Evolutionary conservation across 345 rosid species (phyloP).

Genomic region (Linum usitatissimum): DNA sequence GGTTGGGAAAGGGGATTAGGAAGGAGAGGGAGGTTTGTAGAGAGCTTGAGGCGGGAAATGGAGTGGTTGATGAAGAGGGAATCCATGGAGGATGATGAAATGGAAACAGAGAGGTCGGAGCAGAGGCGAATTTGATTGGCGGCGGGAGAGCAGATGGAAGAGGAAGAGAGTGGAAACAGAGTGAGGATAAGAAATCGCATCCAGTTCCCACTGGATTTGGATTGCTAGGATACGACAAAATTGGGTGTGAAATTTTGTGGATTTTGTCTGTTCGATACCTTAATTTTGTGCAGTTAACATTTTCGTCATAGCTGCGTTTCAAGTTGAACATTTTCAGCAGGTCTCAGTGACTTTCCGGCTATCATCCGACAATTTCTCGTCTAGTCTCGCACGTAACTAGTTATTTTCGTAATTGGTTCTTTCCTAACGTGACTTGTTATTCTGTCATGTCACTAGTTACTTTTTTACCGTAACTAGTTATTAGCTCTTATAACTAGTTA

Average conservation of each 20-base stretch:
- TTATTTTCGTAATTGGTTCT: too few relatives aligned
- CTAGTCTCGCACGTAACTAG: too few relatives aligned
- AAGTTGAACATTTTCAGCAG: too few relatives aligned
- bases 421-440: too few relatives aligned
- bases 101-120: background rate
- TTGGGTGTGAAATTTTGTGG: background rate
- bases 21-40: slow-evolving; percentile 13
- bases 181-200: slow-evolving; percentile 32
- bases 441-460: too few relatives aligned
- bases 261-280: too few relatives aligned
- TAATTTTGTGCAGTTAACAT: too few relatives aligned
- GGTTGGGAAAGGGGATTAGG: slow-evolving; percentile 15
- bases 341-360: too few relatives aligned
- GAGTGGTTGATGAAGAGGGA: slow-evolving; percentile 35
- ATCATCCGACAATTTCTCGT: too few relatives aligned
- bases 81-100: slow-evolving; percentile 29
- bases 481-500: too few relatives aligned
- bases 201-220: slow-evolving; percentile 13
- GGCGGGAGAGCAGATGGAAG: background rate
- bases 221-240: background rate
- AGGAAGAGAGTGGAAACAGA: background rate
- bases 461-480: too few relatives aligned
- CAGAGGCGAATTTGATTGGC: background rate
- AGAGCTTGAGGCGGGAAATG: slow-evolving; percentile 32
- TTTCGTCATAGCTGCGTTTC: too few relatives aligned